A percentile compares a stretch with the other conserved stretches of the same genome.
phyloP scores from a whole-genome alignment of 306 rosid species.

The Prunus armeniaca region DNA sequence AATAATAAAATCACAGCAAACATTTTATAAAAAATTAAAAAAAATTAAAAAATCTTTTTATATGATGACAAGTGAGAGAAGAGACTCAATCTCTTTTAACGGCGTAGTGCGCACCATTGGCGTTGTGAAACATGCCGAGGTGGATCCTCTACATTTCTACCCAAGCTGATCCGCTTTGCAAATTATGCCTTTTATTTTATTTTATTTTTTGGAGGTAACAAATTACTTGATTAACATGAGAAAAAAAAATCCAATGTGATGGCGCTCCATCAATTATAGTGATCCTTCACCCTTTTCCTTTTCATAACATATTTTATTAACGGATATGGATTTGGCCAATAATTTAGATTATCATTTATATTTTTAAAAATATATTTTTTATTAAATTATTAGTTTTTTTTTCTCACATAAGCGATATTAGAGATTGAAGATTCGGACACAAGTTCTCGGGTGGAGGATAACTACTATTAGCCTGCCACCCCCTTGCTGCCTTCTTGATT shows the following conservation, averaged over 20 bases:
- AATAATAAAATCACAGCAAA: background rate
- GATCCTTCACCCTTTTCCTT: background rate
- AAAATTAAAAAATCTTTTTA: background rate
- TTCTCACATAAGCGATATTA: too few species aligned
- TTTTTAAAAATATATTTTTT: too few species aligned
- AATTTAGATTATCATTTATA: too few species aligned
- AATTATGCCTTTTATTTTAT: background rate
- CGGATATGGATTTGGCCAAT: too few species aligned
- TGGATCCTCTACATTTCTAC: constrained; percentile 21
- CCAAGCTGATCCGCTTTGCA: constrained; percentile 17
- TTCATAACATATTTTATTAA: background rate
- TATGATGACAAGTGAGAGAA: background rate
- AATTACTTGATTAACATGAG: background rate
- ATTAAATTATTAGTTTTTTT: background rate
- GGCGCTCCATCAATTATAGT: background rate
- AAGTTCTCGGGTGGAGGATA: too few species aligned
- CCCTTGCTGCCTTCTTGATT: background rate
- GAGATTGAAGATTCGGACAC: too few species aligned
- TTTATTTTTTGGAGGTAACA: background rate
- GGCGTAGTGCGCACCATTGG: constrained; percentile 24
- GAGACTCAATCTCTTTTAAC: constrained; percentile 5
- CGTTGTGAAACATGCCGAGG: constrained; percentile 26
- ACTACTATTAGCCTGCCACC: too few species aligned
- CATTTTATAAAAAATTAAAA: background rate
- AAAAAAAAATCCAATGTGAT: background rate